A percentile compares a stretch with the other conserved stretches of the same genome.
Evolutionary conservation across 768 basidiomycete species (phyloP).

Genomic region (Suillus hirtellus): DNA sequence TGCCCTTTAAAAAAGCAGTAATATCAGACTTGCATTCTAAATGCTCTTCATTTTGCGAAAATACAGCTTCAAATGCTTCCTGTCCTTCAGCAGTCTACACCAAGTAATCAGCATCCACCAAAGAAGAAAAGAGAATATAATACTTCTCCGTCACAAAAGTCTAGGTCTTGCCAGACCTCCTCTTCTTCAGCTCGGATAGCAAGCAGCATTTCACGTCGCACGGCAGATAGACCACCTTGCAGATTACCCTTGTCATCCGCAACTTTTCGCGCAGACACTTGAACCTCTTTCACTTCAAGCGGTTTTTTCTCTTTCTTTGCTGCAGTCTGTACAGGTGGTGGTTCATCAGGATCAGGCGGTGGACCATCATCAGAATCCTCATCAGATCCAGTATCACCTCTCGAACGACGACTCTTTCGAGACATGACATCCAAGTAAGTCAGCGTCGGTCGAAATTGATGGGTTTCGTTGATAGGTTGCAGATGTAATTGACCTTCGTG

Average conservation of each 20-base stretch:
- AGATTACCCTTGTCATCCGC: slow-evolving; percentile 60
- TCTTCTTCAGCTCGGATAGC: slow-evolving; percentile 77
- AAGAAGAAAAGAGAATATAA: slow-evolving; percentile 20
- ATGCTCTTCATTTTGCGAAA: slow-evolving; percentile 54
- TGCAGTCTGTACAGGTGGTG: slow-evolving; percentile 38
- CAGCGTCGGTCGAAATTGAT: slow-evolving; percentile 81
- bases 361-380: slow-evolving; percentile 80
- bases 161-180: slow-evolving; percentile 69
- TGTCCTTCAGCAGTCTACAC: slow-evolving; percentile 58
- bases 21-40: slow-evolving; percentile 59
- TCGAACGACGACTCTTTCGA: slow-evolving; percentile 57
- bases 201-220: slow-evolving; percentile 75
- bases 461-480: slow-evolving; percentile 74
- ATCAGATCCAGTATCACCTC: slow-evolving; percentile 50
- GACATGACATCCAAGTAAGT: slow-evolving; percentile 78
- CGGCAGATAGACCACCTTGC: slow-evolving; percentile 66
- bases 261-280: slow-evolving; percentile 69
- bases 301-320: slow-evolving; percentile 60
- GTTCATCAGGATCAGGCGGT: slow-evolving; percentile 79
- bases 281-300: slow-evolving; percentile 72
- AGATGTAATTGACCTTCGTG: slow-evolving; percentile 67
- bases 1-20: slow-evolving; percentile 56
- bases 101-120: slow-evolving; percentile 12
- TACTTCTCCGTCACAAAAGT: slow-evolving; percentile 68
- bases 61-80: slow-evolving; percentile 58